These are phyloP conservation scores for Komagataella populi DNA, from an alignment of 805 yeast species.

Conservation along the genomic window DNA sequence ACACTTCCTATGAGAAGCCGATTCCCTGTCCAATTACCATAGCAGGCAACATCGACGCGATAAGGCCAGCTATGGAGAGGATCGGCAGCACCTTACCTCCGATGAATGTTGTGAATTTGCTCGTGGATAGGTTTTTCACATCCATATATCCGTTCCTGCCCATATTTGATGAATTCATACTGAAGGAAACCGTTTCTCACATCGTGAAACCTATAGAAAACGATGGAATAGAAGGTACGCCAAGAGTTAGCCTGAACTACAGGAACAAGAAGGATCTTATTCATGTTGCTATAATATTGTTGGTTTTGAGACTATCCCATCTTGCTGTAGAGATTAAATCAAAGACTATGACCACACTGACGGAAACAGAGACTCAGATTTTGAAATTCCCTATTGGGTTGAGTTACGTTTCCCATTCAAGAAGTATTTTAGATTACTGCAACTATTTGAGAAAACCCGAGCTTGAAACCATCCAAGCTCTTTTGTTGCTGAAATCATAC, in stretches of 20 bases:
- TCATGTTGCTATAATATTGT: constrained; percentile 12
- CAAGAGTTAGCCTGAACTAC: constrained; percentile 3
- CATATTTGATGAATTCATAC: constrained; percentile 25
- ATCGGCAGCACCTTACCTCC: constrained; percentile 10
- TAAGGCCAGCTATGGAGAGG: not conserved
- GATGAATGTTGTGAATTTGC: constrained; percentile 19
- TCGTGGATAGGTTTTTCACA: constrained; percentile 23
- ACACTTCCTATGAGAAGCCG: constrained; percentile 2
- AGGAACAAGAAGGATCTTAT: constrained; percentile 9
- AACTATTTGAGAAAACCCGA: constrained; percentile 24
- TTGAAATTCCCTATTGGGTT: constrained; percentile 25
- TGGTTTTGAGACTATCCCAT: constrained; percentile 15
- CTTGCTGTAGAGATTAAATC: constrained; percentile 9
- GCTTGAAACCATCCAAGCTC: constrained; percentile 28
- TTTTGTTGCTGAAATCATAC: constrained; percentile 25
- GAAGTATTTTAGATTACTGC: constrained; percentile 23
- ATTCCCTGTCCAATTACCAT: constrained; percentile 1
- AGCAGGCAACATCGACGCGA: constrained; percentile 4
- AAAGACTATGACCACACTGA: constrained; percentile 1
- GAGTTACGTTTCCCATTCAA: constrained; percentile 22
- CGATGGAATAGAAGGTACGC: constrained; percentile 1
- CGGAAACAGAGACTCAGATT: constrained; percentile 12
- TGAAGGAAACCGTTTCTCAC: constrained; percentile 17
- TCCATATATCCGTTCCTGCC: constrained; percentile 33
- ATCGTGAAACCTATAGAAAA: constrained; percentile 12